Evolutionary conservation across 2,329 filamentous ascomycete species (phyloP).

Genomic region (Microdochium bolleyi): DNA sequence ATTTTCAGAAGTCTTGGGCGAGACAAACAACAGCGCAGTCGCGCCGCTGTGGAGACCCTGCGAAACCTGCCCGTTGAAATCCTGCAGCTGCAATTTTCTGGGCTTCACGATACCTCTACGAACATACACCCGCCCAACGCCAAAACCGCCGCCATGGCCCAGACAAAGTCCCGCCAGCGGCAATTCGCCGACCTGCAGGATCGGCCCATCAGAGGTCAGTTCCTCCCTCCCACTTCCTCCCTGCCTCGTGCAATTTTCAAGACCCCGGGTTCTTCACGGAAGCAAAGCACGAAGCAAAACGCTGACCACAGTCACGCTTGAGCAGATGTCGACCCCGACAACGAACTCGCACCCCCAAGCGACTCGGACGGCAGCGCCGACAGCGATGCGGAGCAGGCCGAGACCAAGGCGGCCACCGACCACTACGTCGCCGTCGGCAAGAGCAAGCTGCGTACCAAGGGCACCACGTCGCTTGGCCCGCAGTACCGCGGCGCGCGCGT

Average conservation of each 20-base stretch:
- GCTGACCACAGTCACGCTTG: too few relatives aligned
- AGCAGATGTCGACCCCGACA: slow-evolving; percentile 76
- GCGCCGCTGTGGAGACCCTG: neutral
- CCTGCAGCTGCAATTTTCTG: slow-evolving; percentile 3
- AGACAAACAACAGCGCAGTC: slow-evolving; percentile 1
- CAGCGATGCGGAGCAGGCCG: slow-evolving; percentile 45
- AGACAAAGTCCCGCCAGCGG: slow-evolving; percentile 44
- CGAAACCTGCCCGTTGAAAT: neutral
- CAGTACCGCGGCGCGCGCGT: slow-evolving; percentile 74
- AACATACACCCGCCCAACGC: slow-evolving; percentile 12
- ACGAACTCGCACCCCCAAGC: slow-evolving; percentile 46
- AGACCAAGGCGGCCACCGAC: slow-evolving; percentile 65
- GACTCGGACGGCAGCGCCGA: slow-evolving; percentile 45
- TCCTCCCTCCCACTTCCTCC: neutral
- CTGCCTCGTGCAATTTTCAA: too few relatives aligned
- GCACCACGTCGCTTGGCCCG: slow-evolving; percentile 59
- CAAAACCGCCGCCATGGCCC: slow-evolving; percentile 37
- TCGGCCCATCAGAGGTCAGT: slow-evolving; percentile 51
- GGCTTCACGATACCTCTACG: slow-evolving; percentile 2
- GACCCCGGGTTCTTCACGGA: too few relatives aligned
- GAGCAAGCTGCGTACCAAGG: slow-evolving; percentile 72
- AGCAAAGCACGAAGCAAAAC: too few relatives aligned
- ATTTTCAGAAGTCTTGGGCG: slow-evolving; percentile 25
- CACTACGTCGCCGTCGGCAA: slow-evolving; percentile 81
- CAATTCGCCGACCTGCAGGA: slow-evolving; percentile 57